These are phyloP conservation scores for Fraxinus platypoda DNA, from an alignment of 305 asterid species.

Conservation along the genomic window DNA sequence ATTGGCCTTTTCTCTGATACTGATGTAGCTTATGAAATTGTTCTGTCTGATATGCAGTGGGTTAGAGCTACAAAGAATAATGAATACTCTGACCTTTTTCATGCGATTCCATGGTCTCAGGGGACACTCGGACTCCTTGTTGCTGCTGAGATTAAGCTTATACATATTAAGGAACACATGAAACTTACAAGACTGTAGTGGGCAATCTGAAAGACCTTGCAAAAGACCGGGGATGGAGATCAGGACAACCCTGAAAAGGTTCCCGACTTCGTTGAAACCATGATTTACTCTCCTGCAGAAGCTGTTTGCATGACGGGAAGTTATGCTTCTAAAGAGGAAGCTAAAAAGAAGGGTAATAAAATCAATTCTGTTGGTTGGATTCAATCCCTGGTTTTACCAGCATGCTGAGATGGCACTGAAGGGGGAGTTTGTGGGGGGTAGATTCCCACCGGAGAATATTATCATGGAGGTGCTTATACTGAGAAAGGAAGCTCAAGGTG, in stretches of 20 bases:
- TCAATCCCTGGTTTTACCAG: conserved; percentile 92
- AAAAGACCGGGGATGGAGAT: conserved; percentile 82
- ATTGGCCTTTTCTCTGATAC: conserved; percentile 83
- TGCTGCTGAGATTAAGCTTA: conserved; percentile 92
- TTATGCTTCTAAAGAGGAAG: conserved; percentile 84
- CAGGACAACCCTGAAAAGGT: conserved; percentile 52
- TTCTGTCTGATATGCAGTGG: conserved; percentile 57
- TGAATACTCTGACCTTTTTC: conserved; percentile 72
- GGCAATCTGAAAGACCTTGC: conserved; percentile 52
- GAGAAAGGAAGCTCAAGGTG: conserved; percentile 97
- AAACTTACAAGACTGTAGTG: conserved; percentile 23
- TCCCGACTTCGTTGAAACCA: conserved; percentile 42
- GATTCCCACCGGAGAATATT: conserved; percentile 83
- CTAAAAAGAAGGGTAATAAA: conserved; percentile 77
- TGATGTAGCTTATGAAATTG: conserved; percentile 80
- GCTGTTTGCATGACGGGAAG: conserved; percentile 76
- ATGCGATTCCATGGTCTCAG: conserved; percentile 92
- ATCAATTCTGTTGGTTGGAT: conserved; percentile 82
- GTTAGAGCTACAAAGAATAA: conserved; percentile 32
- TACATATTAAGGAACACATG: conserved; percentile 41
- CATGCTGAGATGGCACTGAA: conserved; percentile 80
- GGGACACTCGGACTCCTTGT: conserved; percentile 90
- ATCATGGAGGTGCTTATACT: conserved; percentile 85
- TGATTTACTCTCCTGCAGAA: conserved; percentile 68
- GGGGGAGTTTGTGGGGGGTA: conserved; percentile 80